Base-by-base conservation (phyloP, 164 flowering plant species). In the Dillenia suffruticosa region DNA sequence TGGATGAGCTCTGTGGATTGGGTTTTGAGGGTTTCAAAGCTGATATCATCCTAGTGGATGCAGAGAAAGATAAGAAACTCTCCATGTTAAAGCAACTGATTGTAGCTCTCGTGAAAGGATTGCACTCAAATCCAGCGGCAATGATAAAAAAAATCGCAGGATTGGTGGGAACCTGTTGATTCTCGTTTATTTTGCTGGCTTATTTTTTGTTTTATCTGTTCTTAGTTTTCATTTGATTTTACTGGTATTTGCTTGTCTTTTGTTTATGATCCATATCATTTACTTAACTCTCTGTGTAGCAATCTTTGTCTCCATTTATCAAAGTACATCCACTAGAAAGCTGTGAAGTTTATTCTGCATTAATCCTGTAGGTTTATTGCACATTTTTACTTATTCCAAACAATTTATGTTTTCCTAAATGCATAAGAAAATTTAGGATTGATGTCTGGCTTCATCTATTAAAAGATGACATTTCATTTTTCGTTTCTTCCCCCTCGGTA, bases 81-180 rank as follows among this genome's bases (percentile, higher is more conserved):
- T 78, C 82, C 14, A 85, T 83, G 96, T 76, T 94, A 63, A 91
- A 92, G 85, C 93, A 91, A 67, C 81, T 91, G 49, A 85, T 78
- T 63, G 72, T 78, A 59, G 73, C 94, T 52, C 71, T 85, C 49
- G 97, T 85, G 62, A 88, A 79, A 75, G 97, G 97, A 64, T 68
- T 85, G 65, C 82, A 77, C 71, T 79, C 96, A 60, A 86, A 88
- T 74, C 90, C 96, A 58, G 89, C 96, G 59, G 83, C 93, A 53
- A 72, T 88, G 73, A 85, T 91, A 9, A 94, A 89, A 69, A 94
- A 91, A 74, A 91, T 94, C 66, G 96, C 99, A 44, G 95, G 82
- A 76, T 64, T 91, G 84, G 99, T 94, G 72, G 77, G 86, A 49
- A 32, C 22, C 19, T 48, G 32, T 46, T 32, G 40, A 32, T 44